A percentile compares a stretch with the other conserved stretches of the same genome.
phyloP scores from a whole-genome alignment of 2,329 filamentous ascomycete species.

The Arachnomyces sp. region DNA sequence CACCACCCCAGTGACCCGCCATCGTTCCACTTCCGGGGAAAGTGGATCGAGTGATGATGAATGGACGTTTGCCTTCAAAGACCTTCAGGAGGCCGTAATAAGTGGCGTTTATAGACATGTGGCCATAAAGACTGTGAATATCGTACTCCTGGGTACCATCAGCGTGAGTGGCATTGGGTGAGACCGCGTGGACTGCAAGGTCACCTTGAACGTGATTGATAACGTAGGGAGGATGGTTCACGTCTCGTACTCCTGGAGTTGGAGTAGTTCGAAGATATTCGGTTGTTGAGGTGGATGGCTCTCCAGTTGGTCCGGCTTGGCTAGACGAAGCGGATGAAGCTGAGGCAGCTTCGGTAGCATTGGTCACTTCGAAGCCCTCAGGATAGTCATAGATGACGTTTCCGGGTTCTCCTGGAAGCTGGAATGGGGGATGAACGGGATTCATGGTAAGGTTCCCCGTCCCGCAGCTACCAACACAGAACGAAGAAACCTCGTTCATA shows the following conservation, averaged over 20 bases:
- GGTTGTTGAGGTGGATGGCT: conserved; percentile 26
- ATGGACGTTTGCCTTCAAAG: conserved; percentile 63
- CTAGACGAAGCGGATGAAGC: conserved; percentile 49
- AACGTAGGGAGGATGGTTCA: conserved; percentile 68
- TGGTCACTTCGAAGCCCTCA: conserved; percentile 62
- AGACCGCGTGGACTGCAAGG: conserved; percentile 63
- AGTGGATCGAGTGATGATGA: conserved; percentile 77
- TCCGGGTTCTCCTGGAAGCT: conserved; percentile 57
- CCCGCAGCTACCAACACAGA: conserved; percentile 67
- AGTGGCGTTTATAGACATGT: conserved; percentile 69
- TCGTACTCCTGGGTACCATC: conserved; percentile 72
- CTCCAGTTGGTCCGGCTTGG: conserved; percentile 39
- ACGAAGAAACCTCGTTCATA: conserved; percentile 55
- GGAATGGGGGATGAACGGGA: conserved; percentile 60
- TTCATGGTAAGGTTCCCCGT: conserved; percentile 57
- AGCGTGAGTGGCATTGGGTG: conserved; percentile 68
- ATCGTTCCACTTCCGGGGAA: conserved; percentile 69
- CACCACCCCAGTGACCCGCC: conserved; percentile 76
- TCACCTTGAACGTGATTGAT: conserved; percentile 64
- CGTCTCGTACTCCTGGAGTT: conserved; percentile 56
- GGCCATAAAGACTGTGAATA: conserved; percentile 71
- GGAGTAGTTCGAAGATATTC: conserved; percentile 53
- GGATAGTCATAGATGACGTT: conserved; percentile 56
- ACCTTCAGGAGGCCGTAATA: conserved; percentile 61
- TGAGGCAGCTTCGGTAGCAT: conserved; percentile 58